Evolutionary conservation across 495 filamentous ascomycete species (phyloP).

Genomic region (Achaetomiella virescens): DNA sequence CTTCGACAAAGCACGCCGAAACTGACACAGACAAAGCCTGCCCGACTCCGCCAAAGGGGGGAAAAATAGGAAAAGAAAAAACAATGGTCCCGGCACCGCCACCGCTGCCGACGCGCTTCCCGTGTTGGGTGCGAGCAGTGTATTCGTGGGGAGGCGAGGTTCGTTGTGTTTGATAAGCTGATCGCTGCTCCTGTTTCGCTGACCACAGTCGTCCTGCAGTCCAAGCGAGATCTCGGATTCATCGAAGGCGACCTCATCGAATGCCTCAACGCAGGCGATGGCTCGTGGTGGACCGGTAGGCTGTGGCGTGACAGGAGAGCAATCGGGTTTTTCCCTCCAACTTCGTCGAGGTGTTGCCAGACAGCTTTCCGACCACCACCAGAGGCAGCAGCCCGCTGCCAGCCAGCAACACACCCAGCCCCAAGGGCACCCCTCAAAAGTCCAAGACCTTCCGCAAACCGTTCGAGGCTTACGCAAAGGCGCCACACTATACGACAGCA

Average conservation of each 20-base stretch:
- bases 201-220: constrained; percentile 38
- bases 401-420: constrained; percentile 43
- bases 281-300: constrained; percentile 96
- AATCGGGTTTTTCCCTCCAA: constrained; percentile 94
- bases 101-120: constrained; percentile 73
- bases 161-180: constrained; percentile 27
- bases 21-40: not conserved
- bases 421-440: constrained; percentile 48
- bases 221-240: constrained; percentile 89
- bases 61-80: not conserved
- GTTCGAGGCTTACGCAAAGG: constrained; percentile 60
- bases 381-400: constrained; percentile 71
- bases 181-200: constrained; percentile 10
- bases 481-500: constrained; percentile 47
- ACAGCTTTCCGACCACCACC: constrained; percentile 73
- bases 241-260: constrained; percentile 97
- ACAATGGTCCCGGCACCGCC: constrained; percentile 52
- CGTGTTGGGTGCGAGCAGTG: constrained; percentile 90
- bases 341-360: constrained; percentile 85
- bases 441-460: constrained; percentile 63
- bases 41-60: not conserved
- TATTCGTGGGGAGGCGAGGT: constrained; percentile 97
- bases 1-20: not conserved
- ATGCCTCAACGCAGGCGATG: constrained; percentile 95
- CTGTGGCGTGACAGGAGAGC: constrained; percentile 79